Evolutionary conservation across 2,329 filamentous ascomycete genomes (phyloP).

Genomic region (Aspergillus sp.): DNA sequence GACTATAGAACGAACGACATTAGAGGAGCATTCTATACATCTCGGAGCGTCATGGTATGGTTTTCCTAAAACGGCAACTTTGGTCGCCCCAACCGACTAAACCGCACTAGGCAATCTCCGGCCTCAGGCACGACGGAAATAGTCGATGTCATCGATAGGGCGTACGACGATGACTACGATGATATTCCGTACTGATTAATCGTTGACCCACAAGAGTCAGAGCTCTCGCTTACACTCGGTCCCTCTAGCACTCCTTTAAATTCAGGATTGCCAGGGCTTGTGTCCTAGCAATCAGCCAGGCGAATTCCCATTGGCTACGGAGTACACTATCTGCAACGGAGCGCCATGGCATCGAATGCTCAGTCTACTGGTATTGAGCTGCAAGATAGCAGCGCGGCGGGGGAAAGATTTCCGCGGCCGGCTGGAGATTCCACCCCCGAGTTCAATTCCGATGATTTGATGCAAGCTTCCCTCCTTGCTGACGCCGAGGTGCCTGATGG

Average conservation of each 20-base stretch:
- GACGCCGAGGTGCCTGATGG: slow-evolving; percentile 41
- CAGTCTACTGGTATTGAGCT: neutral
- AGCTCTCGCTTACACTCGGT: too few relatives aligned
- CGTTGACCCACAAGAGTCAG: too few relatives aligned
- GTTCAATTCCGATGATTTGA: slow-evolving; percentile 25
- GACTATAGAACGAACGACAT: neutral
- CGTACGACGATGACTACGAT: neutral
- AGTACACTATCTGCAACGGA: neutral
- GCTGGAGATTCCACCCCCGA: neutral
- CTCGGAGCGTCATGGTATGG: too few relatives aligned
- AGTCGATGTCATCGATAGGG: neutral
- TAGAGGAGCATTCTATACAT: neutral
- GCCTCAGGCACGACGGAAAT: neutral
- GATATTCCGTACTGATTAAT: too few relatives aligned
- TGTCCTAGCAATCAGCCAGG: neutral
- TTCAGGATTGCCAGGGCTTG: too few relatives aligned
- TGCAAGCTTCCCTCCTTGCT: slow-evolving; percentile 45
- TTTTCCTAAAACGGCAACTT: neutral
- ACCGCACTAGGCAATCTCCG: neutral
- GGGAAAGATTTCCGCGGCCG: neutral
- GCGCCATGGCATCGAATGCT: neutral
- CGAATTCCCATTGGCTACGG: neutral
- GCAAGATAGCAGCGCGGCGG: neutral
- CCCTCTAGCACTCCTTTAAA: too few relatives aligned
- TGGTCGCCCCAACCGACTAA: too few relatives aligned